Percentiles rank a stretch among this genome's conserved stretches.
These are phyloP conservation scores for Penicillium sumatraense DNA, from an alignment of 2,329 filamentous ascomycete genomes.

Conservation along the genomic window DNA sequence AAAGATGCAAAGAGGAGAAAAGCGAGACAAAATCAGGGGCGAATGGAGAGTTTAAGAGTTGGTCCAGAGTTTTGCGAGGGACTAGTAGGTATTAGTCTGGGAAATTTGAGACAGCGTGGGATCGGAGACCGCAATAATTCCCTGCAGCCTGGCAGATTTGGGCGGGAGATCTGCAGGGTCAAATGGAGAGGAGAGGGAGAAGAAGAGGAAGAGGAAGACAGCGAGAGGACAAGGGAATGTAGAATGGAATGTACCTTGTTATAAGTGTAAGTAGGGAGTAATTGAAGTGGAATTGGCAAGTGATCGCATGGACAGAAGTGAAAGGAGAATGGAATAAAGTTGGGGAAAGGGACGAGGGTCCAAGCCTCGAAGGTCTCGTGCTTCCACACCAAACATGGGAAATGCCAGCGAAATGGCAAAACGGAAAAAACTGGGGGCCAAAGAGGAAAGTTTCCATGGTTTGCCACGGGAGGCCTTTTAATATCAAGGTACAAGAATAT, in stretches of 20 bases:
- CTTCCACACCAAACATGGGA: slow-evolving; percentile 34
- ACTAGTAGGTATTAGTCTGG: slow-evolving; percentile 8
- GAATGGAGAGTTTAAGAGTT: slow-evolving; percentile 7
- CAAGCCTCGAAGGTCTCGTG: slow-evolving; percentile 38
- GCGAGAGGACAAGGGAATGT: slow-evolving; percentile 11
- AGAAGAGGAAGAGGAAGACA: neutral
- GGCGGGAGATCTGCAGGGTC: slow-evolving; percentile 13
- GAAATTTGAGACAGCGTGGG: slow-evolving; percentile 9
- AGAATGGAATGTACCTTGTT: neutral
- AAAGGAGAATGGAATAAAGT: neutral
- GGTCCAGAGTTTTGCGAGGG: slow-evolving; percentile 2
- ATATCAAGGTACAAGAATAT: neutral
- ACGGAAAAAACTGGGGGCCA: neutral
- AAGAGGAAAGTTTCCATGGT: neutral
- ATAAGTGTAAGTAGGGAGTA: slow-evolving; percentile 14
- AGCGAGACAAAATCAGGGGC: slow-evolving; percentile 1
- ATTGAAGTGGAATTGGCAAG: neutral
- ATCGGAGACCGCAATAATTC: slow-evolving; percentile 11
- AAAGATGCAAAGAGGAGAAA: slow-evolving; percentile 5
- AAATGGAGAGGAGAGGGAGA: neutral
- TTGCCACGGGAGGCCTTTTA: neutral
- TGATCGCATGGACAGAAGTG: neutral
- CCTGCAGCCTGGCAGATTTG: slow-evolving; percentile 6
- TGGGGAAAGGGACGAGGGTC: neutral
- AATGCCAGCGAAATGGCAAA: neutral